Evolutionary conservation across 768 basidiomycete genomes (phyloP).

Genomic region (Cystoderma amianthinum): DNA sequence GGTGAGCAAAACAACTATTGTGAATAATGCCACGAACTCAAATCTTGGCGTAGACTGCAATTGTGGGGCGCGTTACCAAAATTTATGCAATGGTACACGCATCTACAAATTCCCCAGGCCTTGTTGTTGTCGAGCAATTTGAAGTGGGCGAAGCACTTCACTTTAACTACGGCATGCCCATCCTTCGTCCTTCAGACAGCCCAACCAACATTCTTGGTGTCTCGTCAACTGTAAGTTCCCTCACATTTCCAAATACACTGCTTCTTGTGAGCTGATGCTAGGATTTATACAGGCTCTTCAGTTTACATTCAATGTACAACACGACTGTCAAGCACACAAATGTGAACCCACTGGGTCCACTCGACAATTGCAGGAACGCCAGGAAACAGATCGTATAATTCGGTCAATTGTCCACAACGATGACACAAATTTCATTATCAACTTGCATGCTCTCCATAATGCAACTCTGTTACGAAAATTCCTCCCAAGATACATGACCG

Average conservation of each 20-base stretch:
- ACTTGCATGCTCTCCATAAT: constrained; percentile 23
- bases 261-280: background rate
- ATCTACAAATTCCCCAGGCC: background rate
- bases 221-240: background rate
- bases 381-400: background rate
- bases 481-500: constrained; percentile 13
- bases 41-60: too few relatives aligned
- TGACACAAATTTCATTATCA: constrained; percentile 12
- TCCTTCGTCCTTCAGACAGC: background rate
- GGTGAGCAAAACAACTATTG: too few relatives aligned
- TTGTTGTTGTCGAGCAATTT: background rate
- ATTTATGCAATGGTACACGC: too few relatives aligned
- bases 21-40: too few relatives aligned
- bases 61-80: too few relatives aligned
- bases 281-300: constrained; percentile 1
- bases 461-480: constrained; percentile 13
- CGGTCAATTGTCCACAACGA: constrained; percentile 8
- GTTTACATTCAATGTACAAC: constrained; percentile 6
- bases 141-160: background rate
- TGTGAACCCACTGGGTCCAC: background rate
- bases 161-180: background rate
- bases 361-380: too few relatives aligned
- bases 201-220: background rate
- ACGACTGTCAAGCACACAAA: constrained; percentile 4
- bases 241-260: background rate